These are phyloP conservation scores for Piper longum DNA, from an alignment of 164 flowering plant genomes.

Conservation along the genomic window DNA sequence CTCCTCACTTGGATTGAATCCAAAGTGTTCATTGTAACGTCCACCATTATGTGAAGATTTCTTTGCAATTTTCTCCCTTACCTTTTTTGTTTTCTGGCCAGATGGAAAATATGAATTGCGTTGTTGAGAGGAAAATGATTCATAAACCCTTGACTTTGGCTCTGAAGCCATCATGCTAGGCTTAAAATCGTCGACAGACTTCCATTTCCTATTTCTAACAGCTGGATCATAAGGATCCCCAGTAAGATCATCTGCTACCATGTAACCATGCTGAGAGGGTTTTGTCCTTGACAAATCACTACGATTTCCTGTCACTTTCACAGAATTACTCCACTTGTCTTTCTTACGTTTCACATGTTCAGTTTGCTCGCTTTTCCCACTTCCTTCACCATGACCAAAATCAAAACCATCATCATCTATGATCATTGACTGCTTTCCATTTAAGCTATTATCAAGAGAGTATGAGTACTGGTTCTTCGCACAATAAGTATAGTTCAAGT, in stretches of 20 bases:
- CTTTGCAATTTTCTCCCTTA: constrained; percentile 28
- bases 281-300: constrained; percentile 27
- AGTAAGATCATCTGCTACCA: constrained; percentile 23
- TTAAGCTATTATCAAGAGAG: constrained; percentile 5
- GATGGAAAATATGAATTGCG: constrained; percentile 22
- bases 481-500: background rate
- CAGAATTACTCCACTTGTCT: constrained; percentile 22
- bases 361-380: constrained; percentile 30
- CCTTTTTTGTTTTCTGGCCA: constrained; percentile 21
- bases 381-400: constrained; percentile 10
- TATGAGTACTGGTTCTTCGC: constrained; percentile 17
- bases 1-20: constrained; percentile 37
- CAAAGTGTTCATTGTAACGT: constrained; percentile 13
- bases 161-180: constrained; percentile 8
- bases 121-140: constrained; percentile 20
- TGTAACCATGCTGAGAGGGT: constrained; percentile 16
- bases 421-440: constrained; percentile 17
- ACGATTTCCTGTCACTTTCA: constrained; percentile 20
- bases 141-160: constrained; percentile 20
- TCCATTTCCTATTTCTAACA: constrained; percentile 34
- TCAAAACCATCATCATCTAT: constrained; percentile 24
- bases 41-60: constrained; percentile 34
- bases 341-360: constrained; percentile 22
- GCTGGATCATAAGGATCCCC: constrained; percentile 26
- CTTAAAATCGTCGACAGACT: constrained; percentile 26